Conservation (phyloP, 2,329 filamentous ascomycete genomes). For the Talaromyces piceae region DNA sequence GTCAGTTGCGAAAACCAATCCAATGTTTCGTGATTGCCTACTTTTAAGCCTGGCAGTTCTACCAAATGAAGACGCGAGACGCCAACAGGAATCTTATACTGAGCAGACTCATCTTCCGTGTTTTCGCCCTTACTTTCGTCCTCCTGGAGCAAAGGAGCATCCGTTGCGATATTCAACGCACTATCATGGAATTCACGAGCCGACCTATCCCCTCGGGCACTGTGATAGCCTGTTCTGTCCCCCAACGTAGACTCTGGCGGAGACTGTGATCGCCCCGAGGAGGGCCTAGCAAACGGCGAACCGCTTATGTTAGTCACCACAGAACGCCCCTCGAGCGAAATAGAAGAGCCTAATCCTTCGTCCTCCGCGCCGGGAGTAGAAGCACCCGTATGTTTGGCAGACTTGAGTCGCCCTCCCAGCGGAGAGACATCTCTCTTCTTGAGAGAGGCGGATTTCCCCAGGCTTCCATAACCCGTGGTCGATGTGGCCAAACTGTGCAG, state of each 20-base stretch:
- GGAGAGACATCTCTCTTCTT: conserved; percentile 29
- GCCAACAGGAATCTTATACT: conserved; percentile 69
- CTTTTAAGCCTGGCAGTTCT: conserved; percentile 62
- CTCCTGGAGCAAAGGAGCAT: background rate
- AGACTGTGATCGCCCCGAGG: conserved; percentile 23
- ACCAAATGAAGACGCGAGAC: conserved; percentile 87
- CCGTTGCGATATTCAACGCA: background rate
- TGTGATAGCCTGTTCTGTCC: conserved; percentile 19
- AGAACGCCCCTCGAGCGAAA: conserved; percentile 20
- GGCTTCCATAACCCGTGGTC: background rate
- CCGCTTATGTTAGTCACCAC: conserved; percentile 39
- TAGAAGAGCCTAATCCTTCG: conserved; percentile 17
- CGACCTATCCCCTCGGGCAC: background rate
- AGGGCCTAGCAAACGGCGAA: conserved; percentile 42
- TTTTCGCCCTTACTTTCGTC: conserved; percentile 8
- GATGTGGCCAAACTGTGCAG: background rate
- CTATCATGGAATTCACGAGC: background rate
- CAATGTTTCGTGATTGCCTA: conserved; percentile 12
- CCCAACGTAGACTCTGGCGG: conserved; percentile 25
- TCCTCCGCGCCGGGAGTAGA: conserved; percentile 21
- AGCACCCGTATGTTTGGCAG: conserved; percentile 22
- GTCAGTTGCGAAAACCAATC: background rate
- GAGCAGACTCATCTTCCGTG: conserved; percentile 23
- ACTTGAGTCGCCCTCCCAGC: conserved; percentile 19
- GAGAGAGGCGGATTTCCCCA: conserved; percentile 3